A percentile compares a stretch with the other conserved stretches of the same genome.
These are phyloP conservation scores for Candida ortonii DNA, from an alignment of 805 yeast genomes.

Conservation along the genomic window DNA sequence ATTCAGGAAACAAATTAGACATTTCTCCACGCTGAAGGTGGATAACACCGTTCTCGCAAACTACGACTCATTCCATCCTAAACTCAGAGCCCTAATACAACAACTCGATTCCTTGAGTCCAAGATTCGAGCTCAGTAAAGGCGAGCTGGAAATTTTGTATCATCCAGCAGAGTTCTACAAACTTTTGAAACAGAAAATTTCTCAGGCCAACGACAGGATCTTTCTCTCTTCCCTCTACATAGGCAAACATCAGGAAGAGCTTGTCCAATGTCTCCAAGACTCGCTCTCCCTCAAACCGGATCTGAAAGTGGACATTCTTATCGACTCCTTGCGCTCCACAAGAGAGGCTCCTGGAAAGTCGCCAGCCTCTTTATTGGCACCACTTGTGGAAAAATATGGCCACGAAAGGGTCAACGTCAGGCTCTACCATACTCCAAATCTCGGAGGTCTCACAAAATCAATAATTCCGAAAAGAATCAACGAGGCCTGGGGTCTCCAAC, in stretches of 20 bases:
- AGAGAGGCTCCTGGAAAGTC: slow-evolving; percentile 82
- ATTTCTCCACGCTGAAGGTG: slow-evolving; percentile 25
- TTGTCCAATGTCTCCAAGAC: slow-evolving; percentile 56
- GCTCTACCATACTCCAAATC: slow-evolving; percentile 86
- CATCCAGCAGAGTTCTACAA: slow-evolving; percentile 74
- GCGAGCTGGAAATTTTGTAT: slow-evolving; percentile 58
- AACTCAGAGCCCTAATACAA: slow-evolving; percentile 29
- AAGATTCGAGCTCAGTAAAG: slow-evolving; percentile 54
- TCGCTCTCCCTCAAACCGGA: slow-evolving; percentile 61
- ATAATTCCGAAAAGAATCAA: slow-evolving; percentile 80
- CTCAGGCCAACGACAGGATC: slow-evolving; percentile 58
- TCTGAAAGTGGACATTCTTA: slow-evolving; percentile 66
- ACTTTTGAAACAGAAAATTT: slow-evolving; percentile 59
- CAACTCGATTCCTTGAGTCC: slow-evolving; percentile 67
- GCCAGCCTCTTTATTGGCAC: slow-evolving; percentile 71
- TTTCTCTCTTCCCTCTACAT: slow-evolving; percentile 84
- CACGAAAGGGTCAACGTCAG: slow-evolving; percentile 69
- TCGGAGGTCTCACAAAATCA: slow-evolving; percentile 60
- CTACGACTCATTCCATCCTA: slow-evolving; percentile 27
- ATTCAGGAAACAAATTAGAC: slow-evolving; percentile 16
- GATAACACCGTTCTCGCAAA: slow-evolving; percentile 27
- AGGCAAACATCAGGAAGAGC: slow-evolving; percentile 78
- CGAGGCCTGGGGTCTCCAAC: slow-evolving; percentile 92
- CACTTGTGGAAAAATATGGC: slow-evolving; percentile 62
- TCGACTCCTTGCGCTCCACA: slow-evolving; percentile 90